Evolutionary conservation across 257 asterid genomes (phyloP), one percentile per base, ranked within the genome.

Genomic region (Scutellaria barbata): DNA sequence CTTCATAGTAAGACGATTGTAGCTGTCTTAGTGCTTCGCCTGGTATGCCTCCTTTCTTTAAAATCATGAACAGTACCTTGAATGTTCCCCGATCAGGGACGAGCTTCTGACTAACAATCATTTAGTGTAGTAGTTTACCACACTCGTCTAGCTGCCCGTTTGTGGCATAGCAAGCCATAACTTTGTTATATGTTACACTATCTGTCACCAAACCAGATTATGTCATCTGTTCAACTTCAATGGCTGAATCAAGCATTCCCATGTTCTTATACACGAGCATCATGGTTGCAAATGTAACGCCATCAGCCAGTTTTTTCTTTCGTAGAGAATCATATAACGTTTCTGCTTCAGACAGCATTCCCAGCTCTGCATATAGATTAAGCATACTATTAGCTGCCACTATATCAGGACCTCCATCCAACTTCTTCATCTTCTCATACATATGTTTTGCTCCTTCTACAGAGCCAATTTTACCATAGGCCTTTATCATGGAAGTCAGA

Each of bases 331-430:
- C 80, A 68, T 81, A 94, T 39, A 90, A 62, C 68, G 42, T 52
- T 75, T 80, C 71, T 64, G 97, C 98, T 82, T 90, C 96, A 53
- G 95, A 86, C 20, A 90, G 79, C 96, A 89, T 84, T 57, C 97
- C 97, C 20, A 81, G 39, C 71, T 91, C 92, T 4, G 89, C 96
- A 74, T 85, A 94, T 33, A 90, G 20, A 80, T 84, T 85, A 53
- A 94, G 88, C 95, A 94, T 89, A 71, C 92, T 80, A 66, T 94
- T 94, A 18, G 96, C 85, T 22, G 98, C 97, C 80, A 94, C 92
- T 37, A 89, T 79, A 71, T 94, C 97, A 8, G 95, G 96, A 7
- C 95, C 97, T 2, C 84, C 87, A 52, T 77, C 86, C 71, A 84
- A 45, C 68, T 42, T 84, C 76, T 87, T 83, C 85, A 93, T 84